phyloP scores from a whole-genome alignment of 2,329 filamentous ascomycete genomes.

The Aspergillus caelatus region DNA sequence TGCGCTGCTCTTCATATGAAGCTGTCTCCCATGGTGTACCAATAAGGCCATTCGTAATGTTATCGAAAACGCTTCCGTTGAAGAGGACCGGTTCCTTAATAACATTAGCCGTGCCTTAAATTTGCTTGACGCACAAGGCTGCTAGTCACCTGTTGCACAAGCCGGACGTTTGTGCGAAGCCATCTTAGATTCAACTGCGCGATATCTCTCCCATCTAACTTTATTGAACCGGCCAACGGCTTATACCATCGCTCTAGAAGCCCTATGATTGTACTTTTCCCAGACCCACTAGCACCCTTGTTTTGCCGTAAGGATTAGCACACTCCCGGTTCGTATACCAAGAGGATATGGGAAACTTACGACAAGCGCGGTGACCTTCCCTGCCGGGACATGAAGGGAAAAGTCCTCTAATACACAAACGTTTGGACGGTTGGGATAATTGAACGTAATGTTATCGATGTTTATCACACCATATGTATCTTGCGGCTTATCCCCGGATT shows the following conservation, averaged over 20 bases:
- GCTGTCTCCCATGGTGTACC: conserved; percentile 42
- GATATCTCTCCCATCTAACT: conserved; percentile 41
- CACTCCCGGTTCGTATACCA: neutral
- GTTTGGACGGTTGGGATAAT: conserved; percentile 44
- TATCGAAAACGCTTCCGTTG: conserved; percentile 77
- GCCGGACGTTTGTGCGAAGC: conserved; percentile 23
- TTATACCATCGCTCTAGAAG: conserved; percentile 74
- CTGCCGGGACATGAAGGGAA: conserved; percentile 37
- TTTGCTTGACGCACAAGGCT: neutral
- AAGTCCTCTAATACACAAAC: conserved; percentile 39
- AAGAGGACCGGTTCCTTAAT: conserved; percentile 74
- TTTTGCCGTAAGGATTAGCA: neutral
- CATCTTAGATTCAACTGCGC: conserved; percentile 33
- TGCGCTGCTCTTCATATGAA: conserved; percentile 9
- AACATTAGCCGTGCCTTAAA: neutral
- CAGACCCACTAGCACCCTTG: conserved; percentile 67
- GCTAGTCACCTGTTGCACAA: conserved; percentile 43
- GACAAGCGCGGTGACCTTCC: conserved; percentile 58
- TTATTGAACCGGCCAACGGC: conserved; percentile 34
- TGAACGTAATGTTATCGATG: conserved; percentile 36
- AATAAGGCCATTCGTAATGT: conserved; percentile 63
- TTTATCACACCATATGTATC: conserved; percentile 18
- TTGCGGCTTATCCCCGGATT: conserved; percentile 15
- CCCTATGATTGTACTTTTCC: conserved; percentile 74
- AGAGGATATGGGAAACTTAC: neutral